Base-by-base conservation (phyloP, 2,329 filamentous ascomycete species). In the Penicillium sp. region DNA sequence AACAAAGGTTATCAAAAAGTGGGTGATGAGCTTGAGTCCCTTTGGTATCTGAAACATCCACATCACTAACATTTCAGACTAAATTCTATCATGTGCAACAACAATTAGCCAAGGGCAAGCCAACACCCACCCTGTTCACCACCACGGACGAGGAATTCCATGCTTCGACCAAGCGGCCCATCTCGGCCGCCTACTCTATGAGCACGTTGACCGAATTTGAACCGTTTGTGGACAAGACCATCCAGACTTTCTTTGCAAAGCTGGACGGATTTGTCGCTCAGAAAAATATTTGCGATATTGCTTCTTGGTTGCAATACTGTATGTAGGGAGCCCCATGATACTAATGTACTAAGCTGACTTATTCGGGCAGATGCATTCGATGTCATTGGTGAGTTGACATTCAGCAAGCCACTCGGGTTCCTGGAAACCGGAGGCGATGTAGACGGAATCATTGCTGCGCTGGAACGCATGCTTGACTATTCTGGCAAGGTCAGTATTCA, bases 101-200 rank as follows among this genome's bases (percentile, higher is more conserved):
- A 33, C 63, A 66, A 29, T 45, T 66, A 27, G 58, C 51, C 29
- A 65, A 65, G 19, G 62, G 63, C 4, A 67, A 52, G 46, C 54
- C 59, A 7, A 60, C 58, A 2, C 63, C 59, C 22, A 67, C 65
- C 1, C 54, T 67, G 7, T 67, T 66, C 46, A 60, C 59, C 3
- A 60, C 64, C 5, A 55, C 60, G 4, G 60, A 67, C 39, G 77
- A 80, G 52, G 63, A 54, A 1, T 72, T 73, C 24, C 79, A 81
- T 59, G 72, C 74, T 2, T 68, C 63, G 10, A 74, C 77, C 7
- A 78, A 76, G 47, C 70, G 74, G 14, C 66, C 72, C 1, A 70
- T 79, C 13, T 73, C 77, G 0, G 66, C 68, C 33, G 69, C 73
- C 0, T 80, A 80, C 58, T 72, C 75, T 1, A 70, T 81, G 66